Evolutionary conservation across 2,329 filamentous ascomycete genomes (phyloP).

Genomic region (Scortechinia acanthostroma): DNA sequence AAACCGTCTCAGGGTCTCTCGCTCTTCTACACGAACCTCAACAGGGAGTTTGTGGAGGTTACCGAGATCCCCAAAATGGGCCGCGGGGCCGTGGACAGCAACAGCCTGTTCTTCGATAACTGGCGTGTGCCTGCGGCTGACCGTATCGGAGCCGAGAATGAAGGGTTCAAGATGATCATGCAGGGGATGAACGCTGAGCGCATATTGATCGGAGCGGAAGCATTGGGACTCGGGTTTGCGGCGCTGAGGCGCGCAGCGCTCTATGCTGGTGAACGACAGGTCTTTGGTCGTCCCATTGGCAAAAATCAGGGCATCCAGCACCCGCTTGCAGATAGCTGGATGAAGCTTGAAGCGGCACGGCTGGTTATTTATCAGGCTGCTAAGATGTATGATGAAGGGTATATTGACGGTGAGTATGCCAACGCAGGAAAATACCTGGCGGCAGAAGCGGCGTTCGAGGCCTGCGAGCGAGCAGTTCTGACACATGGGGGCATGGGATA

Average conservation of each 20-base stretch:
- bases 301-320: slow-evolving; percentile 53
- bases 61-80: slow-evolving; percentile 36
- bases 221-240: slow-evolving; percentile 32
- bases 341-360: slow-evolving; percentile 54
- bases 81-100: slow-evolving; percentile 30
- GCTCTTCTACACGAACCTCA: neutral
- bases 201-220: slow-evolving; percentile 24
- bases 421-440: slow-evolving; percentile 50
- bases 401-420: slow-evolving; percentile 41
- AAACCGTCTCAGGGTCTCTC: neutral
- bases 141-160: slow-evolving; percentile 28
- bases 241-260: slow-evolving; percentile 27
- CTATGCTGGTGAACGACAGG: slow-evolving; percentile 38
- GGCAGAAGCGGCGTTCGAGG: slow-evolving; percentile 51
- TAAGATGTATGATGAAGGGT: slow-evolving; percentile 42
- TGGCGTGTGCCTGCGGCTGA: slow-evolving; percentile 28
- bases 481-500: slow-evolving; percentile 57
- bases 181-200: slow-evolving; percentile 27
- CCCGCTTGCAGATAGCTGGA: slow-evolving; percentile 48
- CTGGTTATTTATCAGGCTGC: slow-evolving; percentile 54
- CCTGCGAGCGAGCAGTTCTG: slow-evolving; percentile 49
- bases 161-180: slow-evolving; percentile 33
- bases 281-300: slow-evolving; percentile 49
- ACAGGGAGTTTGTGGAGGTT: slow-evolving; percentile 26
- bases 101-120: slow-evolving; percentile 31